Evolutionary conservation across 371 early-diverging fungal genomes (phyloP).

Genomic region (Circinella minor): DNA sequence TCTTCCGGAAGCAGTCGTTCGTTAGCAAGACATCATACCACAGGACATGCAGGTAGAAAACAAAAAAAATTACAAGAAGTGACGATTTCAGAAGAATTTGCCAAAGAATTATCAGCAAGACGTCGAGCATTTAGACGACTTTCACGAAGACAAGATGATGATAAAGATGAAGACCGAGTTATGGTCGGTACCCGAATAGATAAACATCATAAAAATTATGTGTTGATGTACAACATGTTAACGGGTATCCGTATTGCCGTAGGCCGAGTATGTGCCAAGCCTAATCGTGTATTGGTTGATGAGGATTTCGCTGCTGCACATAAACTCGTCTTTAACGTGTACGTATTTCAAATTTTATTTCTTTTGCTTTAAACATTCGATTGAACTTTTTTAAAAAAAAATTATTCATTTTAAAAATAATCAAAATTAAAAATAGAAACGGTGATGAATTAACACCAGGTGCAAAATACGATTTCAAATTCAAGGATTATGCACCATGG

Average conservation of each 20-base stretch:
- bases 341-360: conserved; percentile 26
- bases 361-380: not conserved
- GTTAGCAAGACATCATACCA: conserved; percentile 43
- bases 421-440: conserved; percentile 47
- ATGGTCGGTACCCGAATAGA: conserved; percentile 71
- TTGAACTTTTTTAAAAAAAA: not conserved
- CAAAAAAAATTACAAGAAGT: conserved; percentile 31
- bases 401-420: not conserved
- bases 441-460: conserved; percentile 94
- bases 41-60: conserved; percentile 39
- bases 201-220: conserved; percentile 73
- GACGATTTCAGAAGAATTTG: conserved; percentile 46
- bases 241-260: conserved; percentile 91
- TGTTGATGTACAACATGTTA: conserved; percentile 98
- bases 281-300: conserved; percentile 65
- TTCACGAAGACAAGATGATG: conserved; percentile 32
- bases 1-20: conserved; percentile 12
- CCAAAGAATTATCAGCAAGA: conserved; percentile 41
- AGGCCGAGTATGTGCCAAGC: conserved; percentile 84
- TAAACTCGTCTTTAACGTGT: conserved; percentile 93
- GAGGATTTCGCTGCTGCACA: conserved; percentile 90
- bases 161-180: conserved; percentile 52
- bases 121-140: conserved; percentile 46
- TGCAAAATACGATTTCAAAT: conserved; percentile 97
- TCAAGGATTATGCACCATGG: conserved; percentile 98